Evolutionary conservation across 1,284 basidiomycete species (phyloP).

Genomic region (Sphagnurus paluster): DNA sequence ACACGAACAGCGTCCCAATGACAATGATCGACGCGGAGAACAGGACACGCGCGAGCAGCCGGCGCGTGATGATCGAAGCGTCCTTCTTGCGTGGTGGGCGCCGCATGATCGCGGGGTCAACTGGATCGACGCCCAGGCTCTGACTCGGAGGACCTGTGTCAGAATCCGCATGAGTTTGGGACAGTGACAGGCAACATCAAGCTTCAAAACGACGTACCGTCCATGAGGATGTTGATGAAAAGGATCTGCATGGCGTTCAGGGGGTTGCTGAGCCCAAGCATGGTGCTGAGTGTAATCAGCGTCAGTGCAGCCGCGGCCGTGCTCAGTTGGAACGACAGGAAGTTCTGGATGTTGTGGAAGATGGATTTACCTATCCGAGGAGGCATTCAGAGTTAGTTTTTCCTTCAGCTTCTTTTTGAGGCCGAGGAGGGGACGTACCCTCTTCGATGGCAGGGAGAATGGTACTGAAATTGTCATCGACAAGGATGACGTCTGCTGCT

Average conservation of each 20-base stretch:
- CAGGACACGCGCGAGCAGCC: slow-evolving; percentile 76
- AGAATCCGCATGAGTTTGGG: neutral
- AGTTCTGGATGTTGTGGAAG: slow-evolving; percentile 99
- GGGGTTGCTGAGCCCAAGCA: slow-evolving; percentile 87
- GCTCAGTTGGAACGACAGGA: slow-evolving; percentile 94
- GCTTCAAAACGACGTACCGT: slow-evolving; percentile 77
- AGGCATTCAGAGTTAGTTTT: neutral
- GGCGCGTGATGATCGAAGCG: slow-evolving; percentile 79
- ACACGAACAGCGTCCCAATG: slow-evolving; percentile 85
- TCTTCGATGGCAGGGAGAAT: slow-evolving; percentile 95
- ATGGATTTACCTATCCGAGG: slow-evolving; percentile 80
- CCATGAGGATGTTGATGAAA: slow-evolving; percentile 99
- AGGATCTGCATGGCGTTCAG: slow-evolving; percentile 99
- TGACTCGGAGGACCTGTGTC: slow-evolving; percentile 87
- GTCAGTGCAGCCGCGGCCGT: slow-evolving; percentile 94
- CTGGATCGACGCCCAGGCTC: slow-evolving; percentile 95
- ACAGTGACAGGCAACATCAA: slow-evolving; percentile 3
- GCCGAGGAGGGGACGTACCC: slow-evolving; percentile 47
- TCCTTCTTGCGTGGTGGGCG: slow-evolving; percentile 88
- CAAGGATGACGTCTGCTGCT: slow-evolving; percentile 95
- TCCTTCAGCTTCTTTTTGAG: neutral
- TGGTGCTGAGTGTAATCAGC: slow-evolving; percentile 92
- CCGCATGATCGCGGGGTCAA: slow-evolving; percentile 88
- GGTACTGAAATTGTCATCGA: slow-evolving; percentile 96
- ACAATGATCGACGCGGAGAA: slow-evolving; percentile 94